Percentiles rank a stretch among this genome's conserved stretches.
Conservation (phyloP, 768 basidiomycete genomes). For the Lactifluus volemus region DNA sequence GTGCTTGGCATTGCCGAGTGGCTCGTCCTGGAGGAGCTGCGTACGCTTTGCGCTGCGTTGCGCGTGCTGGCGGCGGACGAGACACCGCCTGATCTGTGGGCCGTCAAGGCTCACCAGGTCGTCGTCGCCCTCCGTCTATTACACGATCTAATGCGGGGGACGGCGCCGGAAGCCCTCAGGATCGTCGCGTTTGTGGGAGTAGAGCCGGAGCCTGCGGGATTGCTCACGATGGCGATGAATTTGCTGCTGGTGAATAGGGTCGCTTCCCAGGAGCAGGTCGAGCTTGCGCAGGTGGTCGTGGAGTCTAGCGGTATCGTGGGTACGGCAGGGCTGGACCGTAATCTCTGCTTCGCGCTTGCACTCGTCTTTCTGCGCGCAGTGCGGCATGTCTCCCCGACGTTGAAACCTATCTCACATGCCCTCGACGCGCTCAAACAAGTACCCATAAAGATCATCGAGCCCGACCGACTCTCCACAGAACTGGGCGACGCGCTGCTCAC, state of each 20-base stretch:
- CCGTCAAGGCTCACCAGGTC: slow-evolving; percentile 41
- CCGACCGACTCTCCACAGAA: slow-evolving; percentile 25
- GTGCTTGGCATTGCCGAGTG: slow-evolving; percentile 56
- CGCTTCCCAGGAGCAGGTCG: slow-evolving; percentile 37
- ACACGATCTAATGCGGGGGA: slow-evolving; percentile 34
- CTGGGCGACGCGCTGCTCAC: slow-evolving; percentile 31
- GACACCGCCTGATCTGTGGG: slow-evolving; percentile 25
- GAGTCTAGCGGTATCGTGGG: slow-evolving; percentile 11
- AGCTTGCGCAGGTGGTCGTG: slow-evolving; percentile 31
- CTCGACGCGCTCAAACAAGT: slow-evolving; percentile 10
- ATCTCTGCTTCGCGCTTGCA: slow-evolving; percentile 20
- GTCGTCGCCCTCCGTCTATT: slow-evolving; percentile 43
- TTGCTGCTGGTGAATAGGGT: slow-evolving; percentile 41
- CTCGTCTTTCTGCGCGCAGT: slow-evolving; percentile 24
- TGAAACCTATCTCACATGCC: slow-evolving; percentile 3
- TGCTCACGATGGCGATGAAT: slow-evolving; percentile 36
- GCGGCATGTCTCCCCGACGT: slow-evolving; percentile 16
- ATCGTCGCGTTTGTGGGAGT: slow-evolving; percentile 33
- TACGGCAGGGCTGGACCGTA: slow-evolving; percentile 25
- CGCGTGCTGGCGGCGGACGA: slow-evolving; percentile 29
- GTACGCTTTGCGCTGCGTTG: slow-evolving; percentile 53
- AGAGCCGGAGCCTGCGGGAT: slow-evolving; percentile 34
- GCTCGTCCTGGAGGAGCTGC: slow-evolving; percentile 57
- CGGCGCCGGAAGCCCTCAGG: slow-evolving; percentile 35
- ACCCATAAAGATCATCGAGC: slow-evolving; percentile 14